Conservation (phyloP, 768 basidiomycete species). For the Boletus vermiculosoides region DNA sequence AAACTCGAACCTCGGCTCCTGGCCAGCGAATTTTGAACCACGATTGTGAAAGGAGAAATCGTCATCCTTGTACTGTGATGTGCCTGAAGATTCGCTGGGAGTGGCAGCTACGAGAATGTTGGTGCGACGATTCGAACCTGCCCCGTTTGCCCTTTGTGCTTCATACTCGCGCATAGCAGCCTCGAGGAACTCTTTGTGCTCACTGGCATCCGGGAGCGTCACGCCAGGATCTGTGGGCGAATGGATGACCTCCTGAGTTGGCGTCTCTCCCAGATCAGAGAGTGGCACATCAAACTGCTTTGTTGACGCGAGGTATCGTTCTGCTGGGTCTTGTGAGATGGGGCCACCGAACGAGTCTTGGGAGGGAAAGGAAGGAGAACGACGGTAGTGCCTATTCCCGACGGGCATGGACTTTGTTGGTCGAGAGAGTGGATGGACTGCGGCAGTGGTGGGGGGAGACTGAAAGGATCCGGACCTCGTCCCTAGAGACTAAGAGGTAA, state of each 20-base stretch:
- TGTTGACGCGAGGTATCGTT: constrained; percentile 43
- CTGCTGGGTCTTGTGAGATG: constrained; percentile 47
- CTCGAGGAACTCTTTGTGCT: constrained; percentile 26
- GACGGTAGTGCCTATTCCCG: constrained; percentile 21
- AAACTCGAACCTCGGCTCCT: constrained; percentile 36
- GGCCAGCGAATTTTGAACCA: constrained; percentile 15
- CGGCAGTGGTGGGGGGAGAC: constrained; percentile 25
- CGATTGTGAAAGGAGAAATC: constrained; percentile 12
- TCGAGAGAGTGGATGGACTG: constrained; percentile 14
- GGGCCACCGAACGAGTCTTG: constrained; percentile 65
- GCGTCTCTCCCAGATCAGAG: constrained; percentile 47
- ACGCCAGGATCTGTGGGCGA: constrained; percentile 43
- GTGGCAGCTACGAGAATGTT: constrained; percentile 52
- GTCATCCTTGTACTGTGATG: constrained; percentile 15
- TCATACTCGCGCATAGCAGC: constrained; percentile 28
- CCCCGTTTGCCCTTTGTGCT: constrained; percentile 15
- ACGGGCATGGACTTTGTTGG: constrained; percentile 24
- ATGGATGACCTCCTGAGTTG: constrained; percentile 27
- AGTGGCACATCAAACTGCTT: constrained; percentile 58
- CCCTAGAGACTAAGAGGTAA: constrained; percentile 29
- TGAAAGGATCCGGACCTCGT: constrained; percentile 37
- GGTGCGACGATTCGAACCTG: constrained; percentile 8
- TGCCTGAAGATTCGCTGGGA: constrained; percentile 37
- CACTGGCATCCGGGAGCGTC: constrained; percentile 50
- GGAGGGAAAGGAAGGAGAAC: constrained; percentile 43